phyloP scores from a whole-genome alignment of 805 yeast genomes.

The Barnettozyma siamensis region DNA sequence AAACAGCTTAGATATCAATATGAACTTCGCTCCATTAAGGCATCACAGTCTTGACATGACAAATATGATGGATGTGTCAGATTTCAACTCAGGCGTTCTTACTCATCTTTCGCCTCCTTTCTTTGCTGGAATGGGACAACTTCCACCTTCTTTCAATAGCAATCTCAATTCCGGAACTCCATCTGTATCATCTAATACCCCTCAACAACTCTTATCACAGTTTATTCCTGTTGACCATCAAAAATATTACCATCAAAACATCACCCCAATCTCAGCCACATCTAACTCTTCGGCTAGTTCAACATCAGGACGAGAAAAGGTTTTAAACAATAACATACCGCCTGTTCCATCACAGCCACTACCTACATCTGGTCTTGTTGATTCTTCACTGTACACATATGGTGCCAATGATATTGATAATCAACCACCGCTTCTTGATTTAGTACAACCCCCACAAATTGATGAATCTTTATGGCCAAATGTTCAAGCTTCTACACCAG shows the following conservation, averaged over 20 bases:
- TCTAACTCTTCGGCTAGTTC: background rate
- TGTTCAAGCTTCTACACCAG: conserved; percentile 17
- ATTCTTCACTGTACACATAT: conserved; percentile 3
- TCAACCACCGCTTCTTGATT: background rate
- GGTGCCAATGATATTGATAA: conserved; percentile 2
- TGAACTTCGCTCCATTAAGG: conserved; percentile 18
- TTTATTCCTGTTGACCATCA: background rate
- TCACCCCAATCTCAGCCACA: background rate
- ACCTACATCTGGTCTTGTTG: background rate
- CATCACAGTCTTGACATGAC: conserved; percentile 23
- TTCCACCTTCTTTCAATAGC: background rate
- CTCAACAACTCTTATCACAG: background rate
- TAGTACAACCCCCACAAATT: background rate
- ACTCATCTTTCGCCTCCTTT: conserved; percentile 13
- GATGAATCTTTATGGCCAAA: conserved; percentile 19
- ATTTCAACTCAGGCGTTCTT: conserved; percentile 6
- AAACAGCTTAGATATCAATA: conserved; percentile 21
- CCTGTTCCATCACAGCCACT: no score
- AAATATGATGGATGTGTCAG: conserved; percentile 12
- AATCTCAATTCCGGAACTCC: background rate
- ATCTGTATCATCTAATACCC: background rate
- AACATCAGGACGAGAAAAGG: no score
- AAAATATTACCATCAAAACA: background rate
- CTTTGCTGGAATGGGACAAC: conserved; percentile 5
- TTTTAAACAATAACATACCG: no score